These are phyloP conservation scores for Pseudopyrenochaeta lycopersici DNA, from an alignment of 2,329 filamentous ascomycete genomes.

Conservation along the genomic window DNA sequence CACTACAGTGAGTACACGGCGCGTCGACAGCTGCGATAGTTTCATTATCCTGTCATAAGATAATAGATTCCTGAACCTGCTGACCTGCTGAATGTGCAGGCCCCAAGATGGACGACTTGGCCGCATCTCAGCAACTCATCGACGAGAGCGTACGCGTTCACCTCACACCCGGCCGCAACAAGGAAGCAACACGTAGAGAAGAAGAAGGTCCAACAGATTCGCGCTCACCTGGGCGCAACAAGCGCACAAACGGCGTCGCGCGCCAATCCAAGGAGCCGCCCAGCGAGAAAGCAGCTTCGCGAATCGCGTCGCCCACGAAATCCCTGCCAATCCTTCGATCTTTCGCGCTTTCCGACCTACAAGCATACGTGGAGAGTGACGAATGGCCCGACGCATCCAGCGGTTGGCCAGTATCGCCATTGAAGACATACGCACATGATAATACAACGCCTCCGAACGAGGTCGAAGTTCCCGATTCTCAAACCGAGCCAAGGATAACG, in stretches of 20 bases:
- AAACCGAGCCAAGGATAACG: not conserved
- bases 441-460: not conserved
- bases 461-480: conserved; percentile 24
- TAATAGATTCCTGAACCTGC: conserved; percentile 1
- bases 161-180: not conserved
- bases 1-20: conserved; percentile 25
- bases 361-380: not conserved
- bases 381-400: not conserved
- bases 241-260: conserved; percentile 1
- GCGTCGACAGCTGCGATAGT: conserved; percentile 2
- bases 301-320: not conserved
- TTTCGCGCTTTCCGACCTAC: not conserved
- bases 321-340: not conserved
- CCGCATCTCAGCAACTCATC: conserved; percentile 31
- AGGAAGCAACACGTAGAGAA: not conserved
- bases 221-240: not conserved
- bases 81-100: conserved; percentile 20
- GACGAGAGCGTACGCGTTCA: conserved; percentile 17
- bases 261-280: not conserved
- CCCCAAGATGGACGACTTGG: conserved; percentile 27
- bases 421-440: not conserved
- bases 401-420: not conserved
- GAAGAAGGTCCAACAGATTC: not conserved
- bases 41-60: not conserved
- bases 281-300: not conserved